Conservation (phyloP, 2,329 filamentous ascomycete genomes). For the Epichloe scottii region DNA sequence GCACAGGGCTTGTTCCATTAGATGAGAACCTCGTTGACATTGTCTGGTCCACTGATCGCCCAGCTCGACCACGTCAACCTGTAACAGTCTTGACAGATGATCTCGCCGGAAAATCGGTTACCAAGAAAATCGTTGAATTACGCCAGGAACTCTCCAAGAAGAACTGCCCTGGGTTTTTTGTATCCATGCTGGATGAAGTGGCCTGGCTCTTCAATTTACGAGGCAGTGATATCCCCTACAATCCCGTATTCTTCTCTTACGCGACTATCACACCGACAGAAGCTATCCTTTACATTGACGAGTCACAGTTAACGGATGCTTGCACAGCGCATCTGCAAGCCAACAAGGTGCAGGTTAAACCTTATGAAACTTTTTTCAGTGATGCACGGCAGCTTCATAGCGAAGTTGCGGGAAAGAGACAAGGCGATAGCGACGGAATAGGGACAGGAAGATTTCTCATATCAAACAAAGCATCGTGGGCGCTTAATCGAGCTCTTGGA, state of each 20-base stretch:
- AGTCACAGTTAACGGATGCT: slow-evolving; percentile 59
- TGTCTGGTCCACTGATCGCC: slow-evolving; percentile 70
- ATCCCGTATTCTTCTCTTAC: slow-evolving; percentile 97
- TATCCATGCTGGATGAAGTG: slow-evolving; percentile 92
- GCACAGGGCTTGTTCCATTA: slow-evolving; percentile 61
- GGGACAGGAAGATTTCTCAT: slow-evolving; percentile 59
- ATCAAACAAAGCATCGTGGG: slow-evolving; percentile 88
- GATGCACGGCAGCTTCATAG: slow-evolving; percentile 53
- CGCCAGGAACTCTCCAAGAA: slow-evolving; percentile 88
- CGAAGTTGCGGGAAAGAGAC: slow-evolving; percentile 25
- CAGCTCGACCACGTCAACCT: slow-evolving; percentile 61
- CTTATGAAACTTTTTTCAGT: slow-evolving; percentile 70
- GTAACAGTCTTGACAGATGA: slow-evolving; percentile 59
- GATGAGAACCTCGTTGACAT: slow-evolving; percentile 77
- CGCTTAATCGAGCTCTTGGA: slow-evolving; percentile 72
- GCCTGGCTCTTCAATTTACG: slow-evolving; percentile 98
- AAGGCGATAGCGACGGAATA: slow-evolving; percentile 17
- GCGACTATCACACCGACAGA: slow-evolving; percentile 68
- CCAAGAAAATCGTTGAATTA: slow-evolving; percentile 72
- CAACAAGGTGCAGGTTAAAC: slow-evolving; percentile 60
- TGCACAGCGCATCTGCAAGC: slow-evolving; percentile 57
- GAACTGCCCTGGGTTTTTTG: slow-evolving; percentile 73
- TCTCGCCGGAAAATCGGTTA: slow-evolving; percentile 71
- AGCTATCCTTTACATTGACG: slow-evolving; percentile 75
- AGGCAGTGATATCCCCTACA: slow-evolving; percentile 91